These are phyloP conservation scores for Cronartium ribicola DNA, from an alignment of 1,284 basidiomycete species.

Conservation along the genomic window DNA sequence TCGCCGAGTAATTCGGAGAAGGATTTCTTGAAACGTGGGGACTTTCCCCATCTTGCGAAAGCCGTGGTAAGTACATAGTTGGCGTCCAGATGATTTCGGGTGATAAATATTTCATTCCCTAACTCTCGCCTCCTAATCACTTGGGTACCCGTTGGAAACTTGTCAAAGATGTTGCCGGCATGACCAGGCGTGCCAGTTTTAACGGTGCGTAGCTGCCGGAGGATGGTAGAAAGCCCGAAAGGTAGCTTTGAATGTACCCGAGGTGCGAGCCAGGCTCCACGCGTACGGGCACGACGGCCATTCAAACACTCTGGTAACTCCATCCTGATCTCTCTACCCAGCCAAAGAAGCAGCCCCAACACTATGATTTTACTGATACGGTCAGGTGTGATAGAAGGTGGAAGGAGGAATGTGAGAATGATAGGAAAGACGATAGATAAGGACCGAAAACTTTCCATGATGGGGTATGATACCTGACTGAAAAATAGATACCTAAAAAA, in stretches of 20 bases:
- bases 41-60: slow-evolving; percentile 34
- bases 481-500: too few species aligned
- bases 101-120: slow-evolving; percentile 15
- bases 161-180: not conserved
- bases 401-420: too few species aligned
- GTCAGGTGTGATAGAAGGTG: too few species aligned
- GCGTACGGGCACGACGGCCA: not conserved
- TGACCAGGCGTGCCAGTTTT: not conserved
- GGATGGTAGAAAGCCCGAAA: slow-evolving; percentile 34
- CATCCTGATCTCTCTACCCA: slow-evolving; percentile 11
- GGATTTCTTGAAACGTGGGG: slow-evolving; percentile 17
- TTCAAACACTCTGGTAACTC: slow-evolving; percentile 6
- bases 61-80: slow-evolving; percentile 32
- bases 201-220: not conserved
- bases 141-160: not conserved
- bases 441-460: too few species aligned
- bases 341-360: slow-evolving; percentile 8
- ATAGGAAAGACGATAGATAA: too few species aligned
- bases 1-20: slow-evolving; percentile 20
- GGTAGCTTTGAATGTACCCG: slow-evolving; percentile 18
- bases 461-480: too few species aligned
- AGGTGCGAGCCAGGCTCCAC: slow-evolving; percentile 21
- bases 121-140: slow-evolving; percentile 22
- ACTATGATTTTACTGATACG: slow-evolving; percentile 11
- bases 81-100: slow-evolving; percentile 24